phyloP scores from a whole-genome alignment of 208 protist genomes.

The Trichomonas vaginalis region DNA sequence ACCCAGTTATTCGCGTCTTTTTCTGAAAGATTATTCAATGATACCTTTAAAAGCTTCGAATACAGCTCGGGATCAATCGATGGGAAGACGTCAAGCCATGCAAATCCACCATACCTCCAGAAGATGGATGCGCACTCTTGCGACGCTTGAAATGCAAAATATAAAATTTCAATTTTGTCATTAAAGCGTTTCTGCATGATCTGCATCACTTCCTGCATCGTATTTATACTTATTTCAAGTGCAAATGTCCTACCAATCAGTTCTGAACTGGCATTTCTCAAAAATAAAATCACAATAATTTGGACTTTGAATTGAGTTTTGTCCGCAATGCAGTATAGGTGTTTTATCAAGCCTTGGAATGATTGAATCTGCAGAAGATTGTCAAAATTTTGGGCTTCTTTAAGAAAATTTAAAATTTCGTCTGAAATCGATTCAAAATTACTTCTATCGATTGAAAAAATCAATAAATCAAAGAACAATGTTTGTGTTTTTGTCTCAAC shows the following conservation, averaged over 20 bases:
- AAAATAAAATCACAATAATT: background rate
- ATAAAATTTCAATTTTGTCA: background rate
- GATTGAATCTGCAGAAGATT: background rate
- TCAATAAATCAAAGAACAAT: background rate
- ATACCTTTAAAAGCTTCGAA: background rate
- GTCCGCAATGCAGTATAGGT: background rate
- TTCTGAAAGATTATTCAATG: background rate
- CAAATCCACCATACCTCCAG: background rate
- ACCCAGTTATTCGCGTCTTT: background rate
- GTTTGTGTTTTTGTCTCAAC: background rate
- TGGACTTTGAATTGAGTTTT: background rate
- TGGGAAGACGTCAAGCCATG: background rate
- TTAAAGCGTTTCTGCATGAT: background rate
- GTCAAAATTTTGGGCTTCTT: background rate
- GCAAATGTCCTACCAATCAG: background rate
- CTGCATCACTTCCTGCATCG: background rate
- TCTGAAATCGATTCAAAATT: background rate
- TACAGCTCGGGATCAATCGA: background rate
- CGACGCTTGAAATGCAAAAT: background rate
- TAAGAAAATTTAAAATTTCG: background rate
- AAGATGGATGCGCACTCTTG: background rate
- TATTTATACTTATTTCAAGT: background rate
- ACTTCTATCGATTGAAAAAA: background rate
- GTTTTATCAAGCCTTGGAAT: background rate
- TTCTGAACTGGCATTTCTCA: background rate